These are phyloP conservation scores for Phytophthora crassamura DNA, from an alignment of 352 stramenopile genomes.

Conservation along the genomic window DNA sequence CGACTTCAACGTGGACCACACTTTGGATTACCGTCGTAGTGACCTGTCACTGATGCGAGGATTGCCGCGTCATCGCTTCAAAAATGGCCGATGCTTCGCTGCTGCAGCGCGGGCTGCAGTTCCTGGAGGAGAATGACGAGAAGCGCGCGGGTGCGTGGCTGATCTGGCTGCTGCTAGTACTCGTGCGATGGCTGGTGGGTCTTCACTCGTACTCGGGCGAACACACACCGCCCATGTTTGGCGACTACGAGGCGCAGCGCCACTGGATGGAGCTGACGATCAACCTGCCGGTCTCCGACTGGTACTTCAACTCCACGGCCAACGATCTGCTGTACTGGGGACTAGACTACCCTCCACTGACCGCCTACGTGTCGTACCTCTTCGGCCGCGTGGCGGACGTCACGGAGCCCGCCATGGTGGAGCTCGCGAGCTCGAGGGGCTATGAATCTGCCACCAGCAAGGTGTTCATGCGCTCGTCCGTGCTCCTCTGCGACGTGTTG, in stretches of 20 bases:
- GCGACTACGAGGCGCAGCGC: slow-evolving; percentile 98
- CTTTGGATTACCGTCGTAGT: not conserved
- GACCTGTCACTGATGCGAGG: slow-evolving; percentile 25
- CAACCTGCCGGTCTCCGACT: slow-evolving; percentile 92
- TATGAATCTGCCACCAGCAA: slow-evolving; percentile 89
- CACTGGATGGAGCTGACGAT: slow-evolving; percentile 99
- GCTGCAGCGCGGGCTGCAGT: slow-evolving; percentile 50
- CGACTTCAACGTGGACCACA: slow-evolving; percentile 25
- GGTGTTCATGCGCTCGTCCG: slow-evolving; percentile 92
- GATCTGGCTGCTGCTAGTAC: slow-evolving; percentile 60
- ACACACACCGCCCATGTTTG: slow-evolving; percentile 87
- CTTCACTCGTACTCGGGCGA: slow-evolving; percentile 87
- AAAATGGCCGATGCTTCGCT: slow-evolving; percentile 34
- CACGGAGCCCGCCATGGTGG: slow-evolving; percentile 90
- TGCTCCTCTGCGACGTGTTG: slow-evolving; percentile 93
- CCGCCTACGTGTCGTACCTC: slow-evolving; percentile 90
- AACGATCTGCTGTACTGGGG: slow-evolving; percentile 98
- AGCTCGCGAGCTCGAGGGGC: slow-evolving; percentile 75
- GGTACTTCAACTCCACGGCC: slow-evolving; percentile 93
- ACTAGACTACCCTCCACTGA: slow-evolving; percentile 98
- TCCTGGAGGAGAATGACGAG: slow-evolving; percentile 66
- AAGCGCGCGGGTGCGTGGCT: slow-evolving; percentile 51
- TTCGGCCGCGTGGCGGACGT: slow-evolving; percentile 80
- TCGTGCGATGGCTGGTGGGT: slow-evolving; percentile 80
- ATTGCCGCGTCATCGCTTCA: slow-evolving; percentile 29